Conservation (phyloP, 2,329 filamentous ascomycete species). For the Neofusicoccum ribis region DNA sequence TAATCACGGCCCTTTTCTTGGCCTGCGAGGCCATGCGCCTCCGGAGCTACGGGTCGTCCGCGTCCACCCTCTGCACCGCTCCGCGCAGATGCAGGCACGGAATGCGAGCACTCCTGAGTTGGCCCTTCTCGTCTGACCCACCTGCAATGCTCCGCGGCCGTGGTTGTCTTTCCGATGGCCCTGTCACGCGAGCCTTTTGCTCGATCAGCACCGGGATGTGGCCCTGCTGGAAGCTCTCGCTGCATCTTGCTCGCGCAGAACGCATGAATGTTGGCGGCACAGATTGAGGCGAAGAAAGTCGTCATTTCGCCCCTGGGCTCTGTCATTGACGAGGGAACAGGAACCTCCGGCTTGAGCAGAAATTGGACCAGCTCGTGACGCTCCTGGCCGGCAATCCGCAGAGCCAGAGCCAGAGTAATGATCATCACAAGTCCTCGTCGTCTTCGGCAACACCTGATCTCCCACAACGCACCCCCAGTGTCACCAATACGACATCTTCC, state of each 20-base stretch:
- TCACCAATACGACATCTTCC: neutral
- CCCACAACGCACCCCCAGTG: neutral
- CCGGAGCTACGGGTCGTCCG: neutral
- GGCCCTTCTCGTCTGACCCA: neutral
- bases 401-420: neutral
- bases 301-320: too few relatives aligned
- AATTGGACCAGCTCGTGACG: slow-evolving; percentile 17
- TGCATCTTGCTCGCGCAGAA: too few relatives aligned
- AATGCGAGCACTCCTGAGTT: neutral
- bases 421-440: neutral
- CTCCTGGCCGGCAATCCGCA: slow-evolving; percentile 8
- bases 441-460: slow-evolving; percentile 16
- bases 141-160: neutral
- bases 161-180: neutral
- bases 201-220: neutral
- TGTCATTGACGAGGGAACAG: neutral
- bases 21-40: neutral
- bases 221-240: too few relatives aligned
- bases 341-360: slow-evolving; percentile 14
- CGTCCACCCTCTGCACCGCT: neutral
- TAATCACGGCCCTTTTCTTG: neutral
- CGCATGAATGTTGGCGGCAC: too few relatives aligned
- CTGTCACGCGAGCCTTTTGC: neutral
- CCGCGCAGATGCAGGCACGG: neutral
- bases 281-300: too few relatives aligned